Base-by-base conservation (phyloP, 2,329 filamentous ascomycete species). In the Lachnellula hyalina region DNA sequence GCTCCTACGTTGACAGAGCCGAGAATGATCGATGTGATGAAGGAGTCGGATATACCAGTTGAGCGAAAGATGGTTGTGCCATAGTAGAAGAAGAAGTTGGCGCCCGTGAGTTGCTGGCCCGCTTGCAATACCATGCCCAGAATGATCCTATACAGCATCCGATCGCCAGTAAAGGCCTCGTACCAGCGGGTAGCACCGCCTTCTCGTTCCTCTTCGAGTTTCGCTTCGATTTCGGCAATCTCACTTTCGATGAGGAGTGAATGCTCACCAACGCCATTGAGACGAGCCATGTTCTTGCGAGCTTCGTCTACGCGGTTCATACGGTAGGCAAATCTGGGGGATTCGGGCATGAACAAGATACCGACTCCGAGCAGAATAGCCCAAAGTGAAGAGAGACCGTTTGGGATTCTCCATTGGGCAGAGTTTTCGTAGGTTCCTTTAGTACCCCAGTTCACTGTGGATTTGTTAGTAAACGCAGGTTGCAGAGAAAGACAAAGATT, bases 41-140 rank as follows among this genome's bases (percentile, higher is more conserved):
- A 89, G 49, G 79, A 80, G 72, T 90, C 82, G 28, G 70, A 66
- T 44, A 89, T 77, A 61, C 86, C 86, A 1, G 84, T 84, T 2
- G 84, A 77, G 14, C 75, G 67, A 70, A 90, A 89, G 61, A 88
- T 82, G 4, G 82, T 85, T 41, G 80, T 83, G 23, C 79, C 80
- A 64, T 85, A 87, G 69, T 83, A 83, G 69, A 86, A 86, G 73
- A 83, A 85, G 71, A 83, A 86, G 71, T 86, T 86, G 55, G 80
- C 82, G 34, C 85, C 85, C 0, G 84, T 87, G 2, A 89, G 73
- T 65, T 89, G 85, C 68, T 88, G 84, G 5, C 84, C 79, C 42
- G 82, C 79, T 69, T 87, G 83, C 2, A 89, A 76, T 3, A 74
- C 67, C 36, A 87, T 78, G 40, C 85, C 85, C 0, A 88, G 75